phyloP scores from a whole-genome alignment of 2,329 filamentous ascomycete genomes.

The Fusarium sp. region DNA sequence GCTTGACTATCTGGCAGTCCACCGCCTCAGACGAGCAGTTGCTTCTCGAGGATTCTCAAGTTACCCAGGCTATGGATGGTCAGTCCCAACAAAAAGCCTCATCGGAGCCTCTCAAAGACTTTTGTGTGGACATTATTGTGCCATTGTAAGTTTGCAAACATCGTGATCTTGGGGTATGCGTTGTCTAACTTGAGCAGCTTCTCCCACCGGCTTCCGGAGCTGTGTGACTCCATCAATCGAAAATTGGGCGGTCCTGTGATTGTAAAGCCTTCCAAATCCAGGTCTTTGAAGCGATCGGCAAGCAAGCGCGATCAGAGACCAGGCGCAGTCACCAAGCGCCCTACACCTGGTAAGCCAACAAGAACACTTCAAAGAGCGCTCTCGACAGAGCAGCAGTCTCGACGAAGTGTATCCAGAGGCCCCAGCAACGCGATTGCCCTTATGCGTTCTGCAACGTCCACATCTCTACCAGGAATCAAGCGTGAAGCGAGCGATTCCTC shows the following conservation, averaged over 20 bases:
- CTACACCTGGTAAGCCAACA: constrained; percentile 52
- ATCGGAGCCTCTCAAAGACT: constrained; percentile 76
- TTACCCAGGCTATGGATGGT: constrained; percentile 45
- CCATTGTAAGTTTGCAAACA: constrained; percentile 71
- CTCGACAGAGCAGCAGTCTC: constrained; percentile 67
- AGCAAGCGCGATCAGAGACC: constrained; percentile 60
- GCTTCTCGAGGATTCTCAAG: constrained; percentile 61
- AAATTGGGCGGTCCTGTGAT: constrained; percentile 80
- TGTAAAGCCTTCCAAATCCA: constrained; percentile 64
- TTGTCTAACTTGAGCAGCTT: constrained; percentile 65
- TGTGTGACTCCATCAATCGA: constrained; percentile 76
- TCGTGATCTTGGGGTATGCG: neutral
- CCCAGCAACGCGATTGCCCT: constrained; percentile 70
- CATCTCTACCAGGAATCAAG: constrained; percentile 70
- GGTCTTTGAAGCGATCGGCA: constrained; percentile 55
- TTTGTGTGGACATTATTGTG: constrained; percentile 82
- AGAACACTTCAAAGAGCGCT: constrained; percentile 71
- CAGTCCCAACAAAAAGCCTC: constrained; percentile 54
- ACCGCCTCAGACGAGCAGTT: constrained; percentile 70
- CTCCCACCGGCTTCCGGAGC: constrained; percentile 77
- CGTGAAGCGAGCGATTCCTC: constrained; percentile 73
- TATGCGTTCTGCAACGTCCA: constrained; percentile 74
- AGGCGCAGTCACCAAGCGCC: constrained; percentile 62
- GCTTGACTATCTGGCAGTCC: constrained; percentile 86
- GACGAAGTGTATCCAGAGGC: constrained; percentile 65